Conservation (phyloP, 139 green algal species). For the Chlorella vulgaris region DNA sequence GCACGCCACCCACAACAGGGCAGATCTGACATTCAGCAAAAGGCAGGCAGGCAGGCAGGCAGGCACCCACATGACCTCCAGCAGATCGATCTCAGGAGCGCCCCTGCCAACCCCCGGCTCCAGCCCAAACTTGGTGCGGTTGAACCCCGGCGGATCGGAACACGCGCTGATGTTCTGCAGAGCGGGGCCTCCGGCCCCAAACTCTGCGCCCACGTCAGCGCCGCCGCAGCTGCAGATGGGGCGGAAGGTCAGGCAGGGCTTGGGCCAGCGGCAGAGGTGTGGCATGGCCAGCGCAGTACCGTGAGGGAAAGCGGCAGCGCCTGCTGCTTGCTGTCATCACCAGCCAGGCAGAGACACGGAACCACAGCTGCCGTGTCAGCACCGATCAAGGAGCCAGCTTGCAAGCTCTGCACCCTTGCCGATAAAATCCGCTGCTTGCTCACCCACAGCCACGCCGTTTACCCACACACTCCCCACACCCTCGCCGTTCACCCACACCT, state of each 20-base stretch:
- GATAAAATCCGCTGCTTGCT: too few relatives aligned
- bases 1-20: too few relatives aligned
- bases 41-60: neutral
- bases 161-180: slow-evolving; percentile 23
- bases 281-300: neutral
- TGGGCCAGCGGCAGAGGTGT: neutral
- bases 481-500: too few relatives aligned
- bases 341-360: too few relatives aligned
- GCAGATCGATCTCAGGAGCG: slow-evolving; percentile 58
- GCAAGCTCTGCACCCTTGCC: too few relatives aligned
- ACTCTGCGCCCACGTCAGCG: slow-evolving; percentile 5
- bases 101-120: slow-evolving; percentile 38
- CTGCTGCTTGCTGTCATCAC: too few relatives aligned
- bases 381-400: too few relatives aligned
- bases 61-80: slow-evolving; percentile 46
- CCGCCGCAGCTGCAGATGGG: slow-evolving; percentile 10
- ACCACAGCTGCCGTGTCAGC: too few relatives aligned
- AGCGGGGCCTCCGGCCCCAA: neutral
- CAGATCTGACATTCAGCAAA: too few relatives aligned
- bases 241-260: neutral
- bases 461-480: too few relatives aligned
- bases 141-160: neutral
- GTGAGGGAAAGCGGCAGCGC: too few relatives aligned
- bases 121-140: slow-evolving; percentile 25
- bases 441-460: too few relatives aligned